phyloP scores from a whole-genome alignment of 768 basidiomycete genomes.

The Pisolithus microcarpus region DNA sequence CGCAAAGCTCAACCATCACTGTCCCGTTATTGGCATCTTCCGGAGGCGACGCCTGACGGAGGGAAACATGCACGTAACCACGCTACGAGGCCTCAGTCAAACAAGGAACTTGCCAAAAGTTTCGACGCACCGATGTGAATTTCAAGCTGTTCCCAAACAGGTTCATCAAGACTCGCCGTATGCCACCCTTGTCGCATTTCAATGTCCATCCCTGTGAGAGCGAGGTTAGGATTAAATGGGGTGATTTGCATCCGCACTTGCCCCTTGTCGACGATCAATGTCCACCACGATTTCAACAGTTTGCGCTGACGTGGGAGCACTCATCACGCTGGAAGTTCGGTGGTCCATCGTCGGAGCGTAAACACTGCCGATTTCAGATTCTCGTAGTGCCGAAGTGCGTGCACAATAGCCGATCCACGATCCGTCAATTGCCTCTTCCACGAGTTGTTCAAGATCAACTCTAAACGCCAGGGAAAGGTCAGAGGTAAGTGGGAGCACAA shows the following conservation, averaged over 20 bases:
- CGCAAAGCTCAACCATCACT: constrained; percentile 74
- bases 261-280: constrained; percentile 65
- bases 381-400: constrained; percentile 57
- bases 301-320: constrained; percentile 25
- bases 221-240: background rate
- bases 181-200: constrained; percentile 87
- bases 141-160: constrained; percentile 91
- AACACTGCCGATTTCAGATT: constrained; percentile 85
- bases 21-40: constrained; percentile 48
- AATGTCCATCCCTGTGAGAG: constrained; percentile 71
- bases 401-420: constrained; percentile 92
- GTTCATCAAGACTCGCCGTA: constrained; percentile 90
- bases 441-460: constrained; percentile 72
- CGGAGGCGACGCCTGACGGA: constrained; percentile 62
- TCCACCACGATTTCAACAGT: constrained; percentile 87
- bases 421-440: constrained; percentile 87
- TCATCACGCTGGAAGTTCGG: constrained; percentile 34
- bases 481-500: background rate
- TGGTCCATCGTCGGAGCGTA: constrained; percentile 69
- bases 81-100: constrained; percentile 37
- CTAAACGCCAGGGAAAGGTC: constrained; percentile 19
- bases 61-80: constrained; percentile 80
- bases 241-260: constrained; percentile 18
- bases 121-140: constrained; percentile 65
- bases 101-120: background rate